A percentile compares a stretch with the other conserved stretches of the same genome.
These are phyloP conservation scores for Saccharomycopsis selenospora DNA, from an alignment of 805 yeast species.

Conservation along the genomic window DNA sequence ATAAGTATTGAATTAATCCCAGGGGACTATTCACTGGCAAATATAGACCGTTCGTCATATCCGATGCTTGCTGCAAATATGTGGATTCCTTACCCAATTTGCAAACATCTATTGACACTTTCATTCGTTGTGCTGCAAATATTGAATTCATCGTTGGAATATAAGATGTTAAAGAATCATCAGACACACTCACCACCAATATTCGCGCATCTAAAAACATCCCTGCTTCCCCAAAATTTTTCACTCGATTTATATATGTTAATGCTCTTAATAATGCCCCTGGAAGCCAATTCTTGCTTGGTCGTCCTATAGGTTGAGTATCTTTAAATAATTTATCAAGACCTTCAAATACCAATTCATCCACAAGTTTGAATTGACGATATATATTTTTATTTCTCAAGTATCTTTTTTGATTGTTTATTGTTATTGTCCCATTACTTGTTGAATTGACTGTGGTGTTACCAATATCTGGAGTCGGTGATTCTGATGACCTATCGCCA, in stretches of 20 bases:
- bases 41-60: slow-evolving; percentile 89
- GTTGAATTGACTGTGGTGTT: slow-evolving; percentile 20
- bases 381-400: slow-evolving; percentile 56
- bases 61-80: slow-evolving; percentile 91
- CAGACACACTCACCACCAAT: slow-evolving; percentile 56
- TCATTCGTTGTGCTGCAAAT: slow-evolving; percentile 91
- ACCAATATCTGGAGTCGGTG: slow-evolving; percentile 16
- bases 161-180: slow-evolving; percentile 72
- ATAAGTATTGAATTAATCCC: slow-evolving; percentile 76
- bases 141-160: slow-evolving; percentile 93
- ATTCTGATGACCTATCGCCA: slow-evolving; percentile 7
- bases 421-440: background rate
- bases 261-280: slow-evolving; percentile 82
- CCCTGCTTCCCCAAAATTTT: slow-evolving; percentile 38
- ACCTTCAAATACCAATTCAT: slow-evolving; percentile 60
- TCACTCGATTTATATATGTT: slow-evolving; percentile 65
- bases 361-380: slow-evolving; percentile 74
- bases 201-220: slow-evolving; percentile 55
- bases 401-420: slow-evolving; percentile 1
- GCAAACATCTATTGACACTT: slow-evolving; percentile 84
- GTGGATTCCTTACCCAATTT: slow-evolving; percentile 55
- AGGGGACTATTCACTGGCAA: slow-evolving; percentile 56
- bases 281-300: slow-evolving; percentile 44
- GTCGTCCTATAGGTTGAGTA: slow-evolving; percentile 26
- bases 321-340: slow-evolving; percentile 41